These are phyloP conservation scores for Neofusicoccum ribis DNA, from an alignment of 2,329 filamentous ascomycete species.

Conservation along the genomic window DNA sequence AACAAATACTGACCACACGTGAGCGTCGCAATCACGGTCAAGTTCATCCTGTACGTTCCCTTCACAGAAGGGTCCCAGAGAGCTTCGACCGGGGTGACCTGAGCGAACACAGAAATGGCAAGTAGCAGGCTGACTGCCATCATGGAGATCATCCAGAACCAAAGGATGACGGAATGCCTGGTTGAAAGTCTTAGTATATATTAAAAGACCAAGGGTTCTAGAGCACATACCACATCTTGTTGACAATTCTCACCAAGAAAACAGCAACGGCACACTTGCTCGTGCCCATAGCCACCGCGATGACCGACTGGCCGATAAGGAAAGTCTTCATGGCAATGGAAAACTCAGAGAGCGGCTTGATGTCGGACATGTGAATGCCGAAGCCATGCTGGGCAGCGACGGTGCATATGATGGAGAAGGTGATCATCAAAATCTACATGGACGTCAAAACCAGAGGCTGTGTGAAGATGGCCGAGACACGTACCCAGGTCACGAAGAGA, in stretches of 20 bases:
- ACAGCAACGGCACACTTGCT: slow-evolving; percentile 8
- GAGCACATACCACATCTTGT: not conserved
- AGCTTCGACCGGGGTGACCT: not conserved
- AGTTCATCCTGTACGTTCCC: not conserved
- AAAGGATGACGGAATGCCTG: slow-evolving; percentile 1
- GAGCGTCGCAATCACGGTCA: not conserved
- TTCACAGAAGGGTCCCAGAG: slow-evolving; percentile 4
- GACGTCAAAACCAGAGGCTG: not conserved
- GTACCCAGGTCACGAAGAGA: slow-evolving; percentile 2
- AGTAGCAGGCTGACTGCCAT: slow-evolving; percentile 2
- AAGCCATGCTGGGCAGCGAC: not conserved
- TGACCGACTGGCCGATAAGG: slow-evolving; percentile 5
- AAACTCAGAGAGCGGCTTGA: not conserved
- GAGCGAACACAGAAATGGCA: not conserved
- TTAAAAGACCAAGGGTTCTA: not conserved
- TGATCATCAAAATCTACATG: not conserved
- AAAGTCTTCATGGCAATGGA: not conserved
- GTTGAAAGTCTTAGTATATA: not conserved
- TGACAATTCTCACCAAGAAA: slow-evolving; percentile 7
- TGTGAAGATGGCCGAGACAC: not conserved
- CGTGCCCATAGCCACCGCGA: not conserved
- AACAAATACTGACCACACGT: slow-evolving; percentile 19
- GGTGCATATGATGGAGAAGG: slow-evolving; percentile 4
- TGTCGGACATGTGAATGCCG: not conserved
- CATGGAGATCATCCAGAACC: slow-evolving; percentile 1